A percentile compares a stretch with the other conserved stretches of the same genome.
Conservation (phyloP, 805 yeast genomes). For the Saturnispora quitensis region DNA sequence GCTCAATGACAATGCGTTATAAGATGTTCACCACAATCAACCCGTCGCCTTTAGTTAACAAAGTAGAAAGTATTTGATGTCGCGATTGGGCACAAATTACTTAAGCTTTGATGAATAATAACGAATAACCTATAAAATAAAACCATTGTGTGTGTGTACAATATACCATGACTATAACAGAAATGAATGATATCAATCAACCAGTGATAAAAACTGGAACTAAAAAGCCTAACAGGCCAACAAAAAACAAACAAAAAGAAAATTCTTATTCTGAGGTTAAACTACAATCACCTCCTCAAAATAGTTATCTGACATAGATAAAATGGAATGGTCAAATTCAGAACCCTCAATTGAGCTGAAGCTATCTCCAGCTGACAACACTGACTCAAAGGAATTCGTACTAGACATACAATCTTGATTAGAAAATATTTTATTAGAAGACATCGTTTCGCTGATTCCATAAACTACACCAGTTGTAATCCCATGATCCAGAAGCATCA, state of each 20-base stretch:
- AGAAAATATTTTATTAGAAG: not conserved
- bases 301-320: conserved; percentile 7
- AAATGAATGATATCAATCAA: not conserved
- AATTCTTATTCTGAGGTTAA: not conserved
- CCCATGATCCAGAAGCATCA: conserved; percentile 48
- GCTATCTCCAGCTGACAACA: not conserved
- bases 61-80: not conserved
- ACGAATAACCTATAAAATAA: not conserved
- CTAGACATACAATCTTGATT: not conserved
- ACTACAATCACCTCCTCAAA: conserved; percentile 6
- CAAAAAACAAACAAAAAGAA: not conserved
- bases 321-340: not conserved
- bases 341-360: not conserved
- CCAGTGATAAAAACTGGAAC: not conserved
- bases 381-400: not conserved
- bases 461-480: conserved; percentile 32
- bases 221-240: not conserved
- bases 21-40: not conserved
- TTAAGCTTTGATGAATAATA: not conserved
- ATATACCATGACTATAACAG: not conserved
- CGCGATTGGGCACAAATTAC: not conserved
- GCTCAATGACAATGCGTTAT: not conserved
- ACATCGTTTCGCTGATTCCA: not conserved
- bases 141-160: not conserved
- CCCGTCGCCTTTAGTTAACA: not conserved